phyloP scores from a whole-genome alignment of 208 protist species.

The Trypanosoma scelopori region DNA sequence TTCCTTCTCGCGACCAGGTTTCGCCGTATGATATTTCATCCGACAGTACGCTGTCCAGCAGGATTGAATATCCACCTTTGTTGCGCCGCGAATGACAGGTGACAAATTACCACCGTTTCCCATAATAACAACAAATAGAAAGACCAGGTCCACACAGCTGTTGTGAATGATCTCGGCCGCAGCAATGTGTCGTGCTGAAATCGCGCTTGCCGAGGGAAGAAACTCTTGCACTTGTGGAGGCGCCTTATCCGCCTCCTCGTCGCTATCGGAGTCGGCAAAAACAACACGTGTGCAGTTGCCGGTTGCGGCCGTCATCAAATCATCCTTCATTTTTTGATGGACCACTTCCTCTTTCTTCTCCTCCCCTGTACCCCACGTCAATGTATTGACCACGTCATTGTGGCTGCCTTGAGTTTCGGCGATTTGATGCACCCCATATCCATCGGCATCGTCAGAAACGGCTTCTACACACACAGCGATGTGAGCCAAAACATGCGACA shows the following conservation, averaged over 20 bases:
- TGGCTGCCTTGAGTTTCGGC: neutral
- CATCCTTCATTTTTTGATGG: conserved; percentile 71
- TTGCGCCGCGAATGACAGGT: conserved; percentile 70
- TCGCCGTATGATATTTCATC: conserved; percentile 61
- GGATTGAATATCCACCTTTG: conserved; percentile 81
- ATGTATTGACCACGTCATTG: neutral
- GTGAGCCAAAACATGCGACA: conserved; percentile 71
- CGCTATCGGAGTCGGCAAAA: conserved; percentile 58
- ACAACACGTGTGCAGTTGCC: conserved; percentile 40
- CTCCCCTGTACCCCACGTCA: conserved; percentile 10
- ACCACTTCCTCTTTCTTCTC: conserved; percentile 40
- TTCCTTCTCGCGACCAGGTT: conserved; percentile 37
- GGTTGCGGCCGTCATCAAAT: conserved; percentile 66
- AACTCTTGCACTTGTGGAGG: neutral
- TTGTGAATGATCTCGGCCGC: conserved; percentile 50
- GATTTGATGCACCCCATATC: neutral
- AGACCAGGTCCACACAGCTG: conserved; percentile 84
- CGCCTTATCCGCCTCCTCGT: conserved; percentile 20
- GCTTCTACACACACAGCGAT: conserved; percentile 75
- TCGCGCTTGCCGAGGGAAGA: neutral
- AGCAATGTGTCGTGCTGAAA: conserved; percentile 18
- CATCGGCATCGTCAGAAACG: conserved; percentile 19
- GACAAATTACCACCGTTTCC: conserved; percentile 79
- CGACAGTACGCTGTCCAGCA: conserved; percentile 86
- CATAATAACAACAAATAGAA: conserved; percentile 87